Conservation (phyloP, 2,329 filamentous ascomycete species). For the Aspergillus sp. region DNA sequence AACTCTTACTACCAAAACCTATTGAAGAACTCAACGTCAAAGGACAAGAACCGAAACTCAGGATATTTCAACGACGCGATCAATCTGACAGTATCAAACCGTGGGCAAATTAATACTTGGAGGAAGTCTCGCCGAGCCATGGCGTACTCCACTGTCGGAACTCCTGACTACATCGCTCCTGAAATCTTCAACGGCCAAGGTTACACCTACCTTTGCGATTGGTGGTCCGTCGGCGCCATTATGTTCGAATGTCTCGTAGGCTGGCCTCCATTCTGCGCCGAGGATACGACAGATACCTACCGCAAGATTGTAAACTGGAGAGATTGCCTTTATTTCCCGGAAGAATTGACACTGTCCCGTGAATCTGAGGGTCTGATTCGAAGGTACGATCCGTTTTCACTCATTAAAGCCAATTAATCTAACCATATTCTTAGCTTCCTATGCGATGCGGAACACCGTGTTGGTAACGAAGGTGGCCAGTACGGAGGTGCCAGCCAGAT, state of each 20-base stretch:
- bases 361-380: slow-evolving; percentile 92
- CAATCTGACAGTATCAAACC: slow-evolving; percentile 95
- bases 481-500: slow-evolving; percentile 81
- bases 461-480: slow-evolving; percentile 65
- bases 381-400: slow-evolving; percentile 59
- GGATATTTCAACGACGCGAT: slow-evolving; percentile 93
- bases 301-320: slow-evolving; percentile 99
- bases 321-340: slow-evolving; percentile 92
- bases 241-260: slow-evolving; percentile 99
- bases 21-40: slow-evolving; percentile 72
- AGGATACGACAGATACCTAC: slow-evolving; percentile 96
- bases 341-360: slow-evolving; percentile 82
- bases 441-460: slow-evolving; percentile 87
- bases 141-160: slow-evolving; percentile 97
- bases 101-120: slow-evolving; percentile 98
- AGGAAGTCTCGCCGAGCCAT: slow-evolving; percentile 91
- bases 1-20: slow-evolving; percentile 98
- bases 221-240: slow-evolving; percentile 98
- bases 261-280: slow-evolving; percentile 98
- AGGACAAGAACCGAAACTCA: slow-evolving; percentile 80
- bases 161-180: slow-evolving; percentile 96
- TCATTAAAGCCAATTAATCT: slow-evolving; percentile 14
- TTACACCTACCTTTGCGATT: slow-evolving; percentile 96
- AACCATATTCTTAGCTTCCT: slow-evolving; percentile 65
- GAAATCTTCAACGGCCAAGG: slow-evolving; percentile 97